phyloP scores from a whole-genome alignment of 2,329 filamentous ascomycete genomes.

The Fusarium marasasianum region DNA sequence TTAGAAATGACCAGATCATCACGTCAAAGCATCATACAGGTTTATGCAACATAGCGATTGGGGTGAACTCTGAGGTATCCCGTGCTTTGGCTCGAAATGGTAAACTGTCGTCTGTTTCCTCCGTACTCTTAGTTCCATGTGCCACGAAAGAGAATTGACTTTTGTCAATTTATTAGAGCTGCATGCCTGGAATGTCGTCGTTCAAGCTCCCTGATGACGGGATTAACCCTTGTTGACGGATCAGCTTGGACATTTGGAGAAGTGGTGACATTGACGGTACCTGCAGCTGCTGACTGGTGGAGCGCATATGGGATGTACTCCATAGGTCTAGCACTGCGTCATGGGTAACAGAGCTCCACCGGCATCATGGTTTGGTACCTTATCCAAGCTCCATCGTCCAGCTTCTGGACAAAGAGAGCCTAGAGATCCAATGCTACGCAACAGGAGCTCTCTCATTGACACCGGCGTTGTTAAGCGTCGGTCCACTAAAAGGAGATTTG shows the following conservation, averaged over 20 bases:
- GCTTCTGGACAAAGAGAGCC: conserved; percentile 7
- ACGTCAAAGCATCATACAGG: conserved; percentile 41
- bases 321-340: conserved; percentile 31
- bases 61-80: not conserved
- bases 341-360: conserved; percentile 37
- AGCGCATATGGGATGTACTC: conserved; percentile 7
- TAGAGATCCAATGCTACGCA: not conserved
- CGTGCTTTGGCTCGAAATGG: conserved; percentile 4
- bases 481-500: conserved; percentile 14
- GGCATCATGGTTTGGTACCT: conserved; percentile 22
- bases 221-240: conserved; percentile 24
- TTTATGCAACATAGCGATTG: conserved; percentile 18
- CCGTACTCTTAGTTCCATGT: not conserved
- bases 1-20: conserved; percentile 44
- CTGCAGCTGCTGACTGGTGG: conserved; percentile 3
- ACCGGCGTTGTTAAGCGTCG: conserved; percentile 15
- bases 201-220: conserved; percentile 32
- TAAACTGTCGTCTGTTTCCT: conserved; percentile 13
- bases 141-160: not conserved
- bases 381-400: conserved; percentile 34
- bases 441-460: conserved; percentile 6
- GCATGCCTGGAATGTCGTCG: conserved; percentile 28
- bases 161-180: not conserved
- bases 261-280: conserved; percentile 29
- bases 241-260: conserved; percentile 23